These are phyloP conservation scores for Chalciporus sphaerocephalus DNA, from an alignment of 768 basidiomycete genomes.

Conservation along the genomic window DNA sequence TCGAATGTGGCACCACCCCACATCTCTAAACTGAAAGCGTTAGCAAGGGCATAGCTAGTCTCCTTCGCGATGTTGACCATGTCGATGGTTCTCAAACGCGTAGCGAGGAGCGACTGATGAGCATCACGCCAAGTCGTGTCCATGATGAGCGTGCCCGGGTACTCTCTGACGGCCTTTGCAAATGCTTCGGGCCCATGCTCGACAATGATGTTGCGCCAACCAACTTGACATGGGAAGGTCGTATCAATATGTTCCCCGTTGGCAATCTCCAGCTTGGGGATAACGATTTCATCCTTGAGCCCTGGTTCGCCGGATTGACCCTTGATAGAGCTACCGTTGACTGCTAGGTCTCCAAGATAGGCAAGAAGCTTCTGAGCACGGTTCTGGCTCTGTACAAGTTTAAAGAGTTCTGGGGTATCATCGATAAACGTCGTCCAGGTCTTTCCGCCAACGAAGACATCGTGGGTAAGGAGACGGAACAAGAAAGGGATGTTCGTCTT, in stretches of 20 bases:
- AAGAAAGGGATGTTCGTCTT: slow-evolving; percentile 99
- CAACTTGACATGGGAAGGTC: slow-evolving; percentile 74
- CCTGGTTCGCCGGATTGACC: slow-evolving; percentile 95
- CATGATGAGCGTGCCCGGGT: slow-evolving; percentile 94
- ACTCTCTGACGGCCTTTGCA: slow-evolving; percentile 94
- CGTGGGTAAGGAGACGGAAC: slow-evolving; percentile 95
- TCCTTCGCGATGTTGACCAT: slow-evolving; percentile 99
- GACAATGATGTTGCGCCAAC: slow-evolving; percentile 99
- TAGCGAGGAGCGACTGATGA: slow-evolving; percentile 95
- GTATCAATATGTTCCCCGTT: slow-evolving; percentile 75
- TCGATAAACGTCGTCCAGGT: slow-evolving; percentile 99
- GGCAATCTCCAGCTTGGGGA: slow-evolving; percentile 75
- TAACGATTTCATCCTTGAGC: slow-evolving; percentile 79
- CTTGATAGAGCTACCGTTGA: slow-evolving; percentile 97
- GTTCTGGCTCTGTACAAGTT: slow-evolving; percentile 95
- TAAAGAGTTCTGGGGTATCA: slow-evolving; percentile 99
- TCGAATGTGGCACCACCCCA: slow-evolving; percentile 99
- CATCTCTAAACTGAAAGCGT: slow-evolving; percentile 95
- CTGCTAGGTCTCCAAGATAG: slow-evolving; percentile 95
- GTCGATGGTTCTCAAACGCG: slow-evolving; percentile 91
- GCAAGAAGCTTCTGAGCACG: slow-evolving; percentile 96
- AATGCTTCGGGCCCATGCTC: slow-evolving; percentile 97
- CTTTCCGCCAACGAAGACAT: slow-evolving; percentile 91
- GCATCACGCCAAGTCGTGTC: slow-evolving; percentile 99
- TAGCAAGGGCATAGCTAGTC: slow-evolving; percentile 90